phyloP scores from a whole-genome alignment of 2,329 filamentous ascomycete species.

The Magnaporthiopsis poae region DNA sequence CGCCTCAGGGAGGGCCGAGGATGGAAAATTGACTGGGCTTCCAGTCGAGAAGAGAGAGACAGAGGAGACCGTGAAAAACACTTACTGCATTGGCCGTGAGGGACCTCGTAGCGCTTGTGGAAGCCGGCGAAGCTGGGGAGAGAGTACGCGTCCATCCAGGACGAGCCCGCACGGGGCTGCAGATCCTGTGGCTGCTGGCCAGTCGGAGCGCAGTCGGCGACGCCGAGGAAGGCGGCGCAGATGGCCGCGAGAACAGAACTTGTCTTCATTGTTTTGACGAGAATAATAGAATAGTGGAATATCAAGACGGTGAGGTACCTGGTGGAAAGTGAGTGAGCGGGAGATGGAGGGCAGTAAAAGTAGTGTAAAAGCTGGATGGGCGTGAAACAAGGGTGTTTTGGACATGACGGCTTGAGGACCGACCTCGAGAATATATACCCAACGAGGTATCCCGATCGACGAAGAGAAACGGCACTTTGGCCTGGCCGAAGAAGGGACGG shows the following conservation, averaged over 20 bases:
- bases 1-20: too few relatives aligned
- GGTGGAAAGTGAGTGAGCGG: too few relatives aligned
- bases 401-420: not conserved
- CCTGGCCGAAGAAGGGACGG: too few relatives aligned
- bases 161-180: too few relatives aligned
- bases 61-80: too few relatives aligned
- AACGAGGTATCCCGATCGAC: not conserved
- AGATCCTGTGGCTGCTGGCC: not conserved
- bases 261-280: not conserved
- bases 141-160: slow-evolving; percentile 3
- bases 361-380: not conserved
- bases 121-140: not conserved
- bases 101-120: slow-evolving; percentile 4
- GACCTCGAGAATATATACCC: not conserved
- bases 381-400: too few relatives aligned
- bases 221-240: not conserved
- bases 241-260: not conserved
- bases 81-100: slow-evolving; percentile 1
- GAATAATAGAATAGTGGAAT: too few relatives aligned
- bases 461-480: not conserved
- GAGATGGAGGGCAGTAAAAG: not conserved
- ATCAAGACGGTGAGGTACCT: too few relatives aligned
- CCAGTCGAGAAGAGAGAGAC: too few relatives aligned
- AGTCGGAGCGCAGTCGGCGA: not conserved
- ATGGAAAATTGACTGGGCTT: too few relatives aligned